These are phyloP conservation scores for Aspergillus steynii DNA, from an alignment of 495 filamentous ascomycete species.

Conservation along the genomic window DNA sequence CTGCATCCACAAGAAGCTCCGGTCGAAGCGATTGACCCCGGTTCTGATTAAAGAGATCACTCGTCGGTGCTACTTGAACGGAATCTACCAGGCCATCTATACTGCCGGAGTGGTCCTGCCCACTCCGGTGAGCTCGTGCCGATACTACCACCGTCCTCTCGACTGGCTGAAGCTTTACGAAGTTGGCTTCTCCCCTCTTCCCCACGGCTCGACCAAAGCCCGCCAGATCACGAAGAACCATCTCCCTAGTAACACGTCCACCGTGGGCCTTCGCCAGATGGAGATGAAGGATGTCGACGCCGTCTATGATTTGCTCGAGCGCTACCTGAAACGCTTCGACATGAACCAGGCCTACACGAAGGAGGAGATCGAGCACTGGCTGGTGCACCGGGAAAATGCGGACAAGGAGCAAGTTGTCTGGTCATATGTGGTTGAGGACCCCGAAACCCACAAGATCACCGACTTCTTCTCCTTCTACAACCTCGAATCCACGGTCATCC, in stretches of 20 bases:
- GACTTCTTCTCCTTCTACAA: constrained; percentile 97
- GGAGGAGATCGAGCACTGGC: constrained; percentile 85
- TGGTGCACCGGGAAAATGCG: constrained; percentile 62
- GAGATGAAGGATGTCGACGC: constrained; percentile 76
- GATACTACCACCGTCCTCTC: constrained; percentile 90
- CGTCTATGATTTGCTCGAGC: constrained; percentile 70
- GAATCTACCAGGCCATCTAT: constrained; percentile 92
- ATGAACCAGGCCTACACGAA: constrained; percentile 78
- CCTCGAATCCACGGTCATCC: constrained; percentile 89
- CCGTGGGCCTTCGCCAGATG: constrained; percentile 75
- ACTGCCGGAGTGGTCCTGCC: constrained; percentile 89
- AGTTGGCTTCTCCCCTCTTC: constrained; percentile 84
- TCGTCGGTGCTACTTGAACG: constrained; percentile 76
- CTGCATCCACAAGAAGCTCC: constrained; percentile 95
- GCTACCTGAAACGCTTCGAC: constrained; percentile 77
- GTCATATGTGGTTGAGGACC: constrained; percentile 86
- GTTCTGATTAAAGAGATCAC: constrained; percentile 98
- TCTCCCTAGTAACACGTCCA: constrained; percentile 69
- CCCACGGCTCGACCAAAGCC: constrained; percentile 73
- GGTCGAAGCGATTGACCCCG: constrained; percentile 85
- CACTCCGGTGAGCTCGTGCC: constrained; percentile 84
- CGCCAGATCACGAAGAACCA: constrained; percentile 79
- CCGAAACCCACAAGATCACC: constrained; percentile 74
- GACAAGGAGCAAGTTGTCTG: constrained; percentile 80
- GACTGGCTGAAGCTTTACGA: constrained; percentile 96